These are phyloP conservation scores for Annona squamosa DNA, from an alignment of 164 flowering plant species.

Conservation along the genomic window DNA sequence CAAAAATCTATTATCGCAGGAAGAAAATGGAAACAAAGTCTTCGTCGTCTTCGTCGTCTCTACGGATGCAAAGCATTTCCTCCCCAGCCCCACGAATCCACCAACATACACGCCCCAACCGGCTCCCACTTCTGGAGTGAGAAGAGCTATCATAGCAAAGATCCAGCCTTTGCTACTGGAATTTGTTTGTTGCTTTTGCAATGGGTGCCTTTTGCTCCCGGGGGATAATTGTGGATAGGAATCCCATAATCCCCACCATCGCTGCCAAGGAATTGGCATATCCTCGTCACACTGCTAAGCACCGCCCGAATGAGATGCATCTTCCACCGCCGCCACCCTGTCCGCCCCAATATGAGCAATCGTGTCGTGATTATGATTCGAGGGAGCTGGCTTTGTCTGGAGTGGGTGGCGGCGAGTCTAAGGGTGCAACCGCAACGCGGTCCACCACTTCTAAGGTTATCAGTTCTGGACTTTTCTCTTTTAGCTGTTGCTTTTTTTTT, in stretches of 20 bases:
- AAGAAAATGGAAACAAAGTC: too few relatives aligned
- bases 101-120: too few relatives aligned
- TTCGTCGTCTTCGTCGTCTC: too few relatives aligned
- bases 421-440: neutral
- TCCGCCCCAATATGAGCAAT: neutral
- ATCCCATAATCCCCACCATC: neutral
- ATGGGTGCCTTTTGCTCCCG: constrained; percentile 6
- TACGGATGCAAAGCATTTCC: too few relatives aligned
- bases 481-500: neutral
- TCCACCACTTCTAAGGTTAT: constrained; percentile 5
- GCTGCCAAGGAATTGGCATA: neutral
- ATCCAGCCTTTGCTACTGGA: too few relatives aligned
- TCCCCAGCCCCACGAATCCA: too few relatives aligned
- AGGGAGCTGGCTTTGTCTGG: constrained; percentile 8
- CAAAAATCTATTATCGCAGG: too few relatives aligned
- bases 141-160: too few relatives aligned
- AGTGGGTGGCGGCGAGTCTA: neutral
- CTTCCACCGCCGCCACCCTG: neutral
- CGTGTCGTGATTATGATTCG: neutral
- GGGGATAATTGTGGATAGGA: neutral
- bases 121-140: too few relatives aligned
- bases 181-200: neutral
- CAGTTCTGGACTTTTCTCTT: neutral
- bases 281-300: neutral
- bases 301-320: neutral